Conservation (phyloP, 2,329 filamentous ascomycete genomes). For the Aureobasidium sp. region DNA sequence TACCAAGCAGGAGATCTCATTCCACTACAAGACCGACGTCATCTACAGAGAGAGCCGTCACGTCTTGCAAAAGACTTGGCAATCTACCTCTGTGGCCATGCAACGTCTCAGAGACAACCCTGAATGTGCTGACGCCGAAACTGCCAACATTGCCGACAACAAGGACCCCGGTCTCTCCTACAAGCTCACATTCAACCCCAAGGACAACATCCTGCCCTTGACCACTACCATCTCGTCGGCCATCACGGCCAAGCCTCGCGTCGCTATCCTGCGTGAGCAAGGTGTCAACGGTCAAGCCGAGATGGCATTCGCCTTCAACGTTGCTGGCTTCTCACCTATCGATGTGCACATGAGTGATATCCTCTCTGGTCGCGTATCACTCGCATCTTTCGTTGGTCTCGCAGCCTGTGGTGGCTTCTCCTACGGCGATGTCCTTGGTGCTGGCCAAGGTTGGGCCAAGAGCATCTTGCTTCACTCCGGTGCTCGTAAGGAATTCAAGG, state of each 20-base stretch:
- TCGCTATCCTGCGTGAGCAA: conserved; percentile 91
- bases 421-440: conserved; percentile 85
- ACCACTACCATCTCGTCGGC: conserved; percentile 54
- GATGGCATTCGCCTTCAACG: conserved; percentile 93
- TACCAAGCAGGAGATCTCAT: conserved; percentile 66
- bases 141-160: conserved; percentile 64
- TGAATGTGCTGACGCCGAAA: conserved; percentile 77
- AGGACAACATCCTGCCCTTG: conserved; percentile 67
- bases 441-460: conserved; percentile 95
- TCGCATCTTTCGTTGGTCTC: conserved; percentile 76
- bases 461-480: conserved; percentile 77
- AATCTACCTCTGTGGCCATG: conserved; percentile 81
- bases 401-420: conserved; percentile 97
- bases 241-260: conserved; percentile 61
- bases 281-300: conserved; percentile 95
- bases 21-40: conserved; percentile 62
- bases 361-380: conserved; percentile 69
- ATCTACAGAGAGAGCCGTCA: conserved; percentile 63
- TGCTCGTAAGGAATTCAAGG: conserved; percentile 68
- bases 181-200: conserved; percentile 71
- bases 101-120: conserved; percentile 87
- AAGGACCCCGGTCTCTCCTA: conserved; percentile 77
- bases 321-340: conserved; percentile 82
- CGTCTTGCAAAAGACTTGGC: conserved; percentile 81
- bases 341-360: conserved; percentile 96